Evolutionary conservation across 345 rosid genomes (phyloP), one percentile per base, ranked within the genome.

Genomic region (Pugionium cornutum): DNA sequence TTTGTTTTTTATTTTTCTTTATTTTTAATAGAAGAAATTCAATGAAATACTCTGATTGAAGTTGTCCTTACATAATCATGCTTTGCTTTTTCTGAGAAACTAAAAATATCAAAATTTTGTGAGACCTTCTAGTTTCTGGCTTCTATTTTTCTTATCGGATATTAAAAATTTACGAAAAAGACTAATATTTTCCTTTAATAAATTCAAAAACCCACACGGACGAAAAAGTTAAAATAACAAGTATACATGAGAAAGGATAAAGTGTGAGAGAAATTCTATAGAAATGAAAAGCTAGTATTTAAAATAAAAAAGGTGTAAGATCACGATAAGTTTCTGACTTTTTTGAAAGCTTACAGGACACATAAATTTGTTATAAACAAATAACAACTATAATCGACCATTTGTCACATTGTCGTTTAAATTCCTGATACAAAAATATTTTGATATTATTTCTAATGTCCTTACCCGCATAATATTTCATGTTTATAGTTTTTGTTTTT

Each of bases 381-480:
- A 52, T 35, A 9, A 30, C 18, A 18, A 37, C n/a, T 27, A 10
- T 3, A 45, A 49, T 28, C 2, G 37, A 1, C 26, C 27, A 4
- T 37, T 37, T 37, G 44, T 35, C 11, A 53, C 32, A 30, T 27
- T 66, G 62, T 11, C 7, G 34, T 53, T 66, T 66, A 34, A 54
- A 45, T 52, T 49, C 40, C 39, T 42, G 11, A 53, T 32, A 32
- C 6, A 53, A 6, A 7, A 35, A 64, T 11, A 39, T 7, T 64
- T 26, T 53, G 42, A 34, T 7, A 47, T 28, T 53, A 52, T 40
- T 7, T 49, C 8, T 39, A 36, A 29, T 37, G 37, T 40, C 5
- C 35, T 7, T 5, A 43, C 36, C 34, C 27, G n/a, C 42, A 30
- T 36, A 10, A 11, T 32, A 6, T 33, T 32, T 33, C 33, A 11